These are phyloP conservation scores for Pestalotiopsis sp. DNA, from an alignment of 2,329 filamentous ascomycete genomes.

Conservation along the genomic window DNA sequence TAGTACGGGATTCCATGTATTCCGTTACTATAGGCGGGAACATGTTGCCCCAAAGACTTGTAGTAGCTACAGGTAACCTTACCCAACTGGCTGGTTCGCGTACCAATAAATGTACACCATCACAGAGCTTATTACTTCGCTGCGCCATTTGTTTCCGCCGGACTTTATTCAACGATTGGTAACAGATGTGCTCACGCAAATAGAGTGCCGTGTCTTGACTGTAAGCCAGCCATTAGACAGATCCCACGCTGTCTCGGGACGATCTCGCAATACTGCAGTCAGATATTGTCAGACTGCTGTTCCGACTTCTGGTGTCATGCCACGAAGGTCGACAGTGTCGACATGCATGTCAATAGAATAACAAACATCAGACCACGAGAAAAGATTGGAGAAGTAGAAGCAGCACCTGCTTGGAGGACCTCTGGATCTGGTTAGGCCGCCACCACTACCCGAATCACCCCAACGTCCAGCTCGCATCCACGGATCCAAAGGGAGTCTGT, in stretches of 20 bases:
- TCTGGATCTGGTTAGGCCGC: neutral
- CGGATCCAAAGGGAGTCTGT: neutral
- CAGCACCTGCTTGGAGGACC: neutral
- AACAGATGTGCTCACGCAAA: neutral
- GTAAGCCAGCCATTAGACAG: neutral
- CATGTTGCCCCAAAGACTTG: neutral
- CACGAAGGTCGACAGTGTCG: neutral
- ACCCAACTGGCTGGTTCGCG: slow-evolving; percentile 4
- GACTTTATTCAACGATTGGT: neutral
- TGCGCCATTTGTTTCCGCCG: neutral
- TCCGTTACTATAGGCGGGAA: neutral
- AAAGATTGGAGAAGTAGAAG: neutral
- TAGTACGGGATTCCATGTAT: neutral
- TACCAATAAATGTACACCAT: neutral
- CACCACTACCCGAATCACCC: neutral
- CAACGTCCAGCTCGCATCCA: neutral
- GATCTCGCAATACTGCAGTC: neutral
- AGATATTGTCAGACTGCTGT: neutral
- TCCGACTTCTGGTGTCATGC: neutral
- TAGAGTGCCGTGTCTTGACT: neutral
- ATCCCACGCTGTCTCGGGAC: neutral
- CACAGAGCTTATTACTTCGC: neutral
- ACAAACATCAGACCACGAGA: neutral
- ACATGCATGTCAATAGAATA: neutral
- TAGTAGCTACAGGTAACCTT: neutral